Base-by-base conservation (phyloP, 2,329 filamentous ascomycete species). In the Gnomoniopsis sp. region DNA sequence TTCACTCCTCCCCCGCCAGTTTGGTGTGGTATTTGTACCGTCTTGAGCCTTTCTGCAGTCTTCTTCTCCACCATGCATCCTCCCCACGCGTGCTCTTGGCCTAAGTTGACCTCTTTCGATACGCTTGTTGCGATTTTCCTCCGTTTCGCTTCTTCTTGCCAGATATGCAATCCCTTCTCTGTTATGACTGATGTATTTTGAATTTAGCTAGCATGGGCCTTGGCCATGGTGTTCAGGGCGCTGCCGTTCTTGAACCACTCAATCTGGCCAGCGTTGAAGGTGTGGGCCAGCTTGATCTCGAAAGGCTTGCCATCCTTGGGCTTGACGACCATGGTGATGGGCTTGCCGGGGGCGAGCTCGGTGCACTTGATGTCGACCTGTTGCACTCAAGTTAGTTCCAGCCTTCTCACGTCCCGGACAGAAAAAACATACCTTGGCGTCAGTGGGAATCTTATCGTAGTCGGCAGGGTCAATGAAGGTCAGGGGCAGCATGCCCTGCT, bases 401-500 rank as follows among this genome's bases (percentile, higher is more conserved):
- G 19, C 15, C 47, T 22, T 19, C 7, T 3, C 3, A 11, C 11
- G 19, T 2, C n/a, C 3, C 1, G 17, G 6, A 6, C 2, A 14
- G 8, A n/a, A 23, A 15, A 47, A 63, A 71, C 72, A 67, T 71
- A 82, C 87, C 79, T 88, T 93, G 83, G 96, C 95, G 62, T 95
- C 88, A 66, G 92, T 90, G 74, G 89, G 86, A 77, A 99, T 93
- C 86, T 91, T 96, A 77, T 99, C 95, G 78, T 99, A 99, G 78
- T 99, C 95, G 74, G 89, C 93, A 58, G 93, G 93, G 74, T 98
- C 88, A 59, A 86, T 79, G 81, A 99, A 99, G 70, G 93, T 98
- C 66, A 99, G 85, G 71, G 95, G 95, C 80, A 99, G 90, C 93
- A 99, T 97, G 79, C 95, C 95, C 87, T 99, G 95, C 89, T 99